Conservation (phyloP, 2,329 filamentous ascomycete genomes). For the Hyphodiscus sp. region DNA sequence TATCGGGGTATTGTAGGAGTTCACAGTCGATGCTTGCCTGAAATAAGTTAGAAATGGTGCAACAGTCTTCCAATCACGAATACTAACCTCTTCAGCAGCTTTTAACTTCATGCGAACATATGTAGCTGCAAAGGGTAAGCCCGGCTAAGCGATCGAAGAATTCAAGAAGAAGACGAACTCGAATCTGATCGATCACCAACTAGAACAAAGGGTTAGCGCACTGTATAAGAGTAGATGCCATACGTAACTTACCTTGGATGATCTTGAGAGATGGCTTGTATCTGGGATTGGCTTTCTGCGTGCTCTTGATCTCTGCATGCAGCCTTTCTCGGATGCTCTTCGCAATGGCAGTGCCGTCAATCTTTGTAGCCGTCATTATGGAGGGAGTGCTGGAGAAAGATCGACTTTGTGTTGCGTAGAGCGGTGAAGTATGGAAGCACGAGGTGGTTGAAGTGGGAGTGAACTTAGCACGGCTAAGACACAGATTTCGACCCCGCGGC, state of each 20-base stretch:
- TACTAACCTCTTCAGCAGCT: constrained; percentile 77
- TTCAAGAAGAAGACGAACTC: constrained; percentile 48
- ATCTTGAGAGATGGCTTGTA: constrained; percentile 91
- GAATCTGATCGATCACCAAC: constrained; percentile 93
- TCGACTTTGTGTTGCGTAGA: constrained; percentile 6
- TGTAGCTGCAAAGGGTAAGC: constrained; percentile 52
- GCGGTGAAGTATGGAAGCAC: background rate
- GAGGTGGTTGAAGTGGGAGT: constrained; percentile 15
- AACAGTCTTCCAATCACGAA: background rate
- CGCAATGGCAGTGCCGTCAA: constrained; percentile 93
- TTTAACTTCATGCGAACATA: constrained; percentile 99
- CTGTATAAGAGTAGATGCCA: background rate
- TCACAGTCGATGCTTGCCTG: constrained; percentile 87
- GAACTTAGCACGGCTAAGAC: constrained; percentile 9
- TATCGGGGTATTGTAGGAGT: constrained; percentile 74
- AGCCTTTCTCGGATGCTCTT: constrained; percentile 82
- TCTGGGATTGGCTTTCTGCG: constrained; percentile 75
- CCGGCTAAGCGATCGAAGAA: background rate
- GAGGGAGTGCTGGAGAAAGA: constrained; percentile 45
- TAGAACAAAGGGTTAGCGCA: constrained; percentile 33
- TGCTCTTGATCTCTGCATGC: constrained; percentile 71
- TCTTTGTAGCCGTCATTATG: constrained; percentile 80
- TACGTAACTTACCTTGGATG: constrained; percentile 65
- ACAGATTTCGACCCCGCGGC: constrained; percentile 24
- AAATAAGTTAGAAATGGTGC: constrained; percentile 4